phyloP scores from a whole-genome alignment of 106 monocot species.

The Alisma plantagoaquatica region DNA sequence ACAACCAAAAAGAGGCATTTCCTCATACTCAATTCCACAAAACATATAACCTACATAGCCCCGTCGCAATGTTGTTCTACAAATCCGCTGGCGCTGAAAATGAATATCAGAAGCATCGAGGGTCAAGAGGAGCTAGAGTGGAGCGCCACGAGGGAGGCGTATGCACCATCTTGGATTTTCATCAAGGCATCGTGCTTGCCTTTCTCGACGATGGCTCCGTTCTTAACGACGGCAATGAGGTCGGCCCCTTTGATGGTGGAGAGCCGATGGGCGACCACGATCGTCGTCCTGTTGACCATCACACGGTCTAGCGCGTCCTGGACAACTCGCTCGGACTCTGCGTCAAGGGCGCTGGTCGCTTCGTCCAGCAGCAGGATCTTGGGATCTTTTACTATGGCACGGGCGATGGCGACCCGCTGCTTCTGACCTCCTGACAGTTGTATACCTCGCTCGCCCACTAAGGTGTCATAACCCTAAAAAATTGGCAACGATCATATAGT shows the following conservation, averaged over 20 bases:
- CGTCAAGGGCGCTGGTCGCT: slow-evolving; percentile 35
- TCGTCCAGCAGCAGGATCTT: slow-evolving; percentile 35
- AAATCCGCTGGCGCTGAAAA: no score
- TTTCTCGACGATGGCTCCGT: slow-evolving; percentile 25
- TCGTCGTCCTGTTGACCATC: slow-evolving; percentile 24
- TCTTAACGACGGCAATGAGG: slow-evolving; percentile 27
- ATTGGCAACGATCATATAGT: background rate
- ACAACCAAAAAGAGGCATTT: no score
- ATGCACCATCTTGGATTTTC: slow-evolving; percentile 21
- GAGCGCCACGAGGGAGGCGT: slow-evolving; percentile 26
- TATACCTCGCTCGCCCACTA: slow-evolving; percentile 27
- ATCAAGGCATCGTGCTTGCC: slow-evolving; percentile 26
- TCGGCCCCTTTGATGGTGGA: slow-evolving; percentile 35
- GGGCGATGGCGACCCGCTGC: slow-evolving; percentile 33
- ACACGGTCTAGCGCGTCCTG: slow-evolving; percentile 34
- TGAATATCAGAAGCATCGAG: no score
- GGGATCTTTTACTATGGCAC: slow-evolving; percentile 35
- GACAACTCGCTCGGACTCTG: slow-evolving; percentile 30
- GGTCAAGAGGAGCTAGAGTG: background rate
- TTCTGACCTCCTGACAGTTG: slow-evolving; percentile 41
- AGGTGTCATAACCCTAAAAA: slow-evolving; percentile 31
- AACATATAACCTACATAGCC: no score
- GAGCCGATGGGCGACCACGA: slow-evolving; percentile 28
- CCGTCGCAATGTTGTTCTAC: no score
- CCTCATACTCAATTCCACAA: no score